Percentiles rank a stretch among this genome's conserved stretches.
Evolutionary conservation across 2,329 filamentous ascomycete species (phyloP).

Genomic region (Fusarium foetens): DNA sequence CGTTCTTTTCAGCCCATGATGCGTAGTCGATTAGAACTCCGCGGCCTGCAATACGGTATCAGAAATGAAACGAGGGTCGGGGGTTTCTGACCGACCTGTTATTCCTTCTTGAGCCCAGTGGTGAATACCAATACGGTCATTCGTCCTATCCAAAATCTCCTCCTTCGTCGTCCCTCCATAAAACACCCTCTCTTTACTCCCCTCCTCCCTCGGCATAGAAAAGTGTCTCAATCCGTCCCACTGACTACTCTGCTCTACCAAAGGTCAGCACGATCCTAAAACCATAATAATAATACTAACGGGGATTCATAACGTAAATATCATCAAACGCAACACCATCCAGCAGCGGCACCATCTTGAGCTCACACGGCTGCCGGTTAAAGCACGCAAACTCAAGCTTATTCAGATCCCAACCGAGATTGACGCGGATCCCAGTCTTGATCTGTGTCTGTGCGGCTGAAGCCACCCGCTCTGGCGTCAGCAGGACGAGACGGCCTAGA

Average conservation of each 20-base stretch:
- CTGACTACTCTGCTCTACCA: slow-evolving; percentile 57
- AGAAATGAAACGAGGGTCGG: accelerated
- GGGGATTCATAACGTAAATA: slow-evolving; percentile 61
- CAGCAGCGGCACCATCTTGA: slow-evolving; percentile 60
- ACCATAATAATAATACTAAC: not conserved
- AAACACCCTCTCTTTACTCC: slow-evolving; percentile 53
- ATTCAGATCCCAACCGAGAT: slow-evolving; percentile 64
- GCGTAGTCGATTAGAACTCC: slow-evolving; percentile 63
- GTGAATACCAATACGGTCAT: slow-evolving; percentile 58
- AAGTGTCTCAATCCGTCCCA: slow-evolving; percentile 64
- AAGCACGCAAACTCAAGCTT: slow-evolving; percentile 67
- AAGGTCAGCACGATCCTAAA: not conserved
- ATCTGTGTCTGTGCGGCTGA: slow-evolving; percentile 60
- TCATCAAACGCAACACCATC: slow-evolving; percentile 61
- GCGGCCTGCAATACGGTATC: slow-evolving; percentile 48
- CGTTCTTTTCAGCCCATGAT: slow-evolving; percentile 53
- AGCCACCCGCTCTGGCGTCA: slow-evolving; percentile 63
- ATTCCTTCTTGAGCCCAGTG: slow-evolving; percentile 57
- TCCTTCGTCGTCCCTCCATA: slow-evolving; percentile 59
- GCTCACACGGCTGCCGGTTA: slow-evolving; percentile 60
- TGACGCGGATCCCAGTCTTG: slow-evolving; percentile 60
- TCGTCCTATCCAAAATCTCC: slow-evolving; percentile 57
- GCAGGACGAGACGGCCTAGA: slow-evolving; percentile 59
- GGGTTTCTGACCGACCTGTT: slow-evolving; percentile 45
- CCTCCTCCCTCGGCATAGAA: slow-evolving; percentile 53